Evolutionary conservation across 1,284 basidiomycete genomes (phyloP), one percentile per base, ranked within the genome.

Genomic region (Puccinia hordei): DNA sequence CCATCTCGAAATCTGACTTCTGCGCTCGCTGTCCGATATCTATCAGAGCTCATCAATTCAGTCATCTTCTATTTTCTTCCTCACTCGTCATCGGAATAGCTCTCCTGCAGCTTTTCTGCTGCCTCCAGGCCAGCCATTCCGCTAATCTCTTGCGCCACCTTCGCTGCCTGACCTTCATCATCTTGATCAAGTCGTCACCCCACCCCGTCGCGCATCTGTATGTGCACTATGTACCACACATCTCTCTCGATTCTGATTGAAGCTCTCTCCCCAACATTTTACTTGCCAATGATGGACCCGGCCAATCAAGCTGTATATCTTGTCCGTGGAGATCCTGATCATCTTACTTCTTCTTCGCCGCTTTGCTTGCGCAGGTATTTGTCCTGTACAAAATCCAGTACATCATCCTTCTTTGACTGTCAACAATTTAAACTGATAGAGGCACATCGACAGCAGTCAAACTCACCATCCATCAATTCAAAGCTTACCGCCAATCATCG

Each of bases 271-370:
- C 38, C 38, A 44, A 33, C 38, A 30, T 53, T 53, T n/a, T 17
- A 53, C 15, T 53, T 53, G 68, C 46, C 27, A 71, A 71, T 53
- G 68, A 71, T 53, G 63, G 22, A 66, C 68, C 12, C 72, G 53
- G 24, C 33, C 10, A 57, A 41, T 35, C 33, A 59, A 38, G 53
- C 15, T 44, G 72, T 73, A 22, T 73, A 73, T 44, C 55, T 59
- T 73, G 72, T 59, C 72, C 51, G 72, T 73, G 72, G 72, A 73
- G 72, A 73, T 73, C 72, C 72, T 73, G 30, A 73, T 30, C 44
- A 53, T 71, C 68, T 55, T 73, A 30, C 38, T 55, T 55, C 51
- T 73, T 73, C 72, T 73, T 53, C 49, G 38, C 72, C 72, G 72
- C 72, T 73, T 59, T 73, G 24, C 19, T 57, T 46, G 72, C 72